phyloP scores from a whole-genome alignment of 768 basidiomycete species.

The Rhizopogon rudus region DNA sequence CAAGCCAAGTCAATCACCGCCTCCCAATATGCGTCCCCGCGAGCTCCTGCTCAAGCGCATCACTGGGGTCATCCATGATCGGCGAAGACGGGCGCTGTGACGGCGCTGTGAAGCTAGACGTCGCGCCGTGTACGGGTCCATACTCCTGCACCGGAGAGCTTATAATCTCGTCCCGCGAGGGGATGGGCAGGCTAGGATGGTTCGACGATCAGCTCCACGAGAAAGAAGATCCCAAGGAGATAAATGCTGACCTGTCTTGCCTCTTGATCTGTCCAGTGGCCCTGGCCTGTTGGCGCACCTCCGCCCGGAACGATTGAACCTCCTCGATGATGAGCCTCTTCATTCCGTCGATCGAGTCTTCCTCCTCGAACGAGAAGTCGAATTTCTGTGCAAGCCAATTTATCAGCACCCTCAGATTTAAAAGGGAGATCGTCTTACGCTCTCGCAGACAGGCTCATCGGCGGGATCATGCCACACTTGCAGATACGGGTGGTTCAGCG shows the following conservation, averaged over 20 bases:
- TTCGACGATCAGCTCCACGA: not conserved
- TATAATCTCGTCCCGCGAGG: conserved; percentile 75
- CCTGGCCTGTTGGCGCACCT: conserved; percentile 82
- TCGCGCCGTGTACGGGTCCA: conserved; percentile 56
- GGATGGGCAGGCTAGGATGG: conserved; percentile 63
- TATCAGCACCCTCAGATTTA: not conserved
- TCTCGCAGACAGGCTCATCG: conserved; percentile 84
- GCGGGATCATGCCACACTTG: conserved; percentile 98
- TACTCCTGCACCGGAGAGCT: conserved; percentile 68
- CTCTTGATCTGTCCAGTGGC: conserved; percentile 67
- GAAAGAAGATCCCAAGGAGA: not conserved
- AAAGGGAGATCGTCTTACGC: conserved; percentile 38
- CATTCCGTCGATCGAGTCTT: conserved; percentile 97
- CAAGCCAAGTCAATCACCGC: conserved; percentile 11
- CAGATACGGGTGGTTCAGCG: conserved; percentile 90
- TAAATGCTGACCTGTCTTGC: conserved; percentile 61
- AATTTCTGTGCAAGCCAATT: conserved; percentile 55
- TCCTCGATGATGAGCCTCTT: conserved; percentile 92
- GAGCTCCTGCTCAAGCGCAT: conserved; percentile 83
- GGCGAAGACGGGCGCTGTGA: conserved; percentile 53
- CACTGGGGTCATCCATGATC: conserved; percentile 80
- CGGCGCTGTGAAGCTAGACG: conserved; percentile 59
- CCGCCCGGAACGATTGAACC: conserved; percentile 82
- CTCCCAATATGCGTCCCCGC: conserved; percentile 57
- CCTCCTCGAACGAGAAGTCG: conserved; percentile 94